Base-by-base conservation (phyloP, 768 basidiomycete species). In the Podaxis mareebaensis region DNA sequence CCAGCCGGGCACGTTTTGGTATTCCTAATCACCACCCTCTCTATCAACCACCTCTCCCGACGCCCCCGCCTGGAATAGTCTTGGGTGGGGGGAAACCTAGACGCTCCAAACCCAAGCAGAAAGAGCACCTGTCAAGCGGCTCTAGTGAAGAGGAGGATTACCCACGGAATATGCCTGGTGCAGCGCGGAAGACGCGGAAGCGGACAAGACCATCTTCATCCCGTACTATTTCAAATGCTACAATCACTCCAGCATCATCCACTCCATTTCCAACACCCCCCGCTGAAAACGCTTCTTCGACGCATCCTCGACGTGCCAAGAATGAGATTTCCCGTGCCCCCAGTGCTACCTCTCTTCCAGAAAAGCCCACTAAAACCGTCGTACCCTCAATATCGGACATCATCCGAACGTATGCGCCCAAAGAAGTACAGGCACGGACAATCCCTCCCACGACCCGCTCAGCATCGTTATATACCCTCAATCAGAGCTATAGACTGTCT, bases 321-420 rank as follows among this genome's bases (percentile, higher is more conserved):
- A 54, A 55, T 17, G 61, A 62, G 38, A 44, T 62, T 36, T 38
- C 6, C 36, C 60, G 55, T 20, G 46, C 54, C 26, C 52, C 64
- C 11, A 60, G 57, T 33, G 33, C 59, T 28, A 20, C 38, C 22
- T 38, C 66, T 26, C 49, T 44, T 46, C 52, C 61, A 53, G 59
- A 67, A 40, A 60, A 38, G 49, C 46, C 60, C 24, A 24, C 40
- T 70, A 85, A 85, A 73, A 78, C 77, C 20, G 71, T 89, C 55
- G 84, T 87, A 6, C 93, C 93, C 53, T 91, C 92, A 13, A 95
- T 95, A 71, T 90, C 89, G 44, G 93, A 95, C 61, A 95, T 95
- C 64, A 95, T 95, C 64, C 87, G 90, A 30, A 84, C 84, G 28
- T 87, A 94, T 76, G 87, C 88, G 2, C 90, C 91, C n/a, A 79